Evolutionary conservation across 257 asterid species (phyloP).

Genomic region (Fraxinus pennsylvanica): DNA sequence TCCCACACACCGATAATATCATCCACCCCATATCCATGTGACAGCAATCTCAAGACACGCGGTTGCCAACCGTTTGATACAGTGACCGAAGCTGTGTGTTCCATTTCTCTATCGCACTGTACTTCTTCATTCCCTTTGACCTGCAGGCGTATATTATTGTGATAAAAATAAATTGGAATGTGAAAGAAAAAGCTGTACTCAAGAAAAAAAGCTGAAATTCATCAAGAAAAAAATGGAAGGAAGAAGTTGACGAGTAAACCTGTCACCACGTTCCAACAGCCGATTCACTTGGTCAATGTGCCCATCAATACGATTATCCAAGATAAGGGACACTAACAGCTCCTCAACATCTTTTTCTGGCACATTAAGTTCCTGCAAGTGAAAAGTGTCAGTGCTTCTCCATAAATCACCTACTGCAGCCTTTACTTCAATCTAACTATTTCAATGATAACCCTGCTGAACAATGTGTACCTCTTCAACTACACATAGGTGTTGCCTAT

Average conservation of each 20-base stretch:
- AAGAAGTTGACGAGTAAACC: conserved; percentile 41
- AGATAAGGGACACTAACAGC: conserved; percentile 84
- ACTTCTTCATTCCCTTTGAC: conserved; percentile 93
- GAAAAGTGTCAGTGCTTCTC: neutral
- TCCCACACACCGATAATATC: conserved; percentile 17
- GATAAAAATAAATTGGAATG: neutral
- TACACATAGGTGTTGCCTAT: neutral
- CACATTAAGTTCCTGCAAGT: conserved; percentile 85
- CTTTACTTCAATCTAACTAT: neutral
- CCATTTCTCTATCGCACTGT: conserved; percentile 91
- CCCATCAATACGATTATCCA: conserved; percentile 85
- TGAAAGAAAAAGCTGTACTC: neutral
- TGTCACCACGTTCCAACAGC: conserved; percentile 93
- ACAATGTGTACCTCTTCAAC: neutral
- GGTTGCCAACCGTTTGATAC: conserved; percentile 72
- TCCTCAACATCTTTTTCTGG: conserved; percentile 95
- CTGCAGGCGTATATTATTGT: conserved; percentile 33
- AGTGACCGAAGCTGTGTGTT: conserved; percentile 83
- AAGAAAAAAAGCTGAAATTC: neutral
- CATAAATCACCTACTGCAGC: neutral
- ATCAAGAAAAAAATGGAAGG: conserved; percentile 11
- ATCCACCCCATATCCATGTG: conserved; percentile 13
- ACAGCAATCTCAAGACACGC: conserved; percentile 53
- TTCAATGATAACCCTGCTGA: neutral
- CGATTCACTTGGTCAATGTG: conserved; percentile 96